Base-by-base conservation (phyloP, 1,284 basidiomycete species). In the Ganoderma sinense region DNA sequence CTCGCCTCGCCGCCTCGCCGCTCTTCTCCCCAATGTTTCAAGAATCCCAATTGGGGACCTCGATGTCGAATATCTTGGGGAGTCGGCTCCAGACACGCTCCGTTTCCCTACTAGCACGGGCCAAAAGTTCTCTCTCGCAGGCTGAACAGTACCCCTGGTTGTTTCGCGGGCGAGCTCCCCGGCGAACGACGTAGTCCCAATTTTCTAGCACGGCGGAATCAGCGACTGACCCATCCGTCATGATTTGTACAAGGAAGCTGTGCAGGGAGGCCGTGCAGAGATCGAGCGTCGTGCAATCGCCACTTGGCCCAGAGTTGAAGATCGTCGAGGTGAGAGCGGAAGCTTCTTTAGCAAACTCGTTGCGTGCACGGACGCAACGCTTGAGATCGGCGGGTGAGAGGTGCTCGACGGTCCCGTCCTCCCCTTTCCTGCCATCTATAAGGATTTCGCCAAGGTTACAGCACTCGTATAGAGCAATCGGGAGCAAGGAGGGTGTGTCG, bases 331-430 rank as follows among this genome's bases (percentile, higher is more conserved):
- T 31, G 29, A 56, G 31, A 29, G 7, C 10, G 11, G 31, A 39
- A 1, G 29, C 56, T 59, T 36, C 56, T 7, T 20, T n/a, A 1
- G 48, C 51, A 18, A 64, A 36, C 11, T 14, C 20, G 8, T 55
- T 51, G 11, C 36, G 48, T 10, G 40, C 67, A 23, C 51, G 51
- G 31, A 72, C 26, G 26, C 68, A 69, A 1, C 40, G 60, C 3
- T 33, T 23, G 13, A 69, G 36, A 39, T 72, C 71, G 10, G 39
- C 41, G 0, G 29, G 5, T 11, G 8, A 23, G 7, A 72, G 64
- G n/a, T 36, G 23, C 48, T 66, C 67, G 0, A 58, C 23, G 0
- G 51, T 31, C 3, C 71, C 71, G 43, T 70, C 69, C 16, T 66
- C 71, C 33, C 64, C 64, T 16, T 8, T 51, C 62, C 60, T 66